phyloP scores from a whole-genome alignment of 345 rosid genomes.

The Brassica juncea region DNA sequence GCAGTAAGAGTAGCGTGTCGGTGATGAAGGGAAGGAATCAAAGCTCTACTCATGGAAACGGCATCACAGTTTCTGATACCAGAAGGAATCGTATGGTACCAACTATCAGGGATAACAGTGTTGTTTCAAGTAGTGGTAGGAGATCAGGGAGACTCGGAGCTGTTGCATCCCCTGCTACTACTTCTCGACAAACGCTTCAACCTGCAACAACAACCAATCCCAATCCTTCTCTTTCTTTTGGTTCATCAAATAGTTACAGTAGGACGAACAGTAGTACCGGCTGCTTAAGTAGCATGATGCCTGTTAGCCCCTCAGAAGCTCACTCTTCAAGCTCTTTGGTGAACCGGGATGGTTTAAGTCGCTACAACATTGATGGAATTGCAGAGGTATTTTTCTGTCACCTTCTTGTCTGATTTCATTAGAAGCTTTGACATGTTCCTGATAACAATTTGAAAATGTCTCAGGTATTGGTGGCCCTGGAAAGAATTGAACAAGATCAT shows the following conservation, averaged over 20 bases:
- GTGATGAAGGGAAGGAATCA: slow-evolving; percentile 45
- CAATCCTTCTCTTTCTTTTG: slow-evolving; percentile 42
- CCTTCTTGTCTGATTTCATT: slow-evolving; percentile 27
- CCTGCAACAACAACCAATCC: slow-evolving; percentile 45
- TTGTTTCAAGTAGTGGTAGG: slow-evolving; percentile 58
- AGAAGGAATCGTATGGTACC: slow-evolving; percentile 54
- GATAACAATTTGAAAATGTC: slow-evolving; percentile 19
- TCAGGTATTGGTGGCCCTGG: slow-evolving; percentile 78
- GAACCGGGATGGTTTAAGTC: slow-evolving; percentile 57
- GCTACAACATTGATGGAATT: slow-evolving; percentile 71
- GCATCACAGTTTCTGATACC: slow-evolving; percentile 61
- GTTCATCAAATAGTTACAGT: slow-evolving; percentile 23
- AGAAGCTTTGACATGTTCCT: slow-evolving; percentile 21
- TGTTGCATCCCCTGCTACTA: slow-evolving; percentile 34
- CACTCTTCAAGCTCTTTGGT: slow-evolving; percentile 44
- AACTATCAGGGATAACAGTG: slow-evolving; percentile 48
- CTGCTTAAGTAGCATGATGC: slow-evolving; percentile 38
- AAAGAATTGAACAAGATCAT: slow-evolving; percentile 84
- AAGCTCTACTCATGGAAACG: slow-evolving; percentile 47
- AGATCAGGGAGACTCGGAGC: slow-evolving; percentile 47
- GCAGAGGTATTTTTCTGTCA: slow-evolving; percentile 63
- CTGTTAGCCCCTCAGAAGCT: slow-evolving; percentile 56
- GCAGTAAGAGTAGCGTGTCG: slow-evolving; percentile 51
- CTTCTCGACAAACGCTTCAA: slow-evolving; percentile 46
- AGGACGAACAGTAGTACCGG: slow-evolving; percentile 32